Conservation (phyloP, 2,329 filamentous ascomycete species). For the Cyclaneusma minus region DNA sequence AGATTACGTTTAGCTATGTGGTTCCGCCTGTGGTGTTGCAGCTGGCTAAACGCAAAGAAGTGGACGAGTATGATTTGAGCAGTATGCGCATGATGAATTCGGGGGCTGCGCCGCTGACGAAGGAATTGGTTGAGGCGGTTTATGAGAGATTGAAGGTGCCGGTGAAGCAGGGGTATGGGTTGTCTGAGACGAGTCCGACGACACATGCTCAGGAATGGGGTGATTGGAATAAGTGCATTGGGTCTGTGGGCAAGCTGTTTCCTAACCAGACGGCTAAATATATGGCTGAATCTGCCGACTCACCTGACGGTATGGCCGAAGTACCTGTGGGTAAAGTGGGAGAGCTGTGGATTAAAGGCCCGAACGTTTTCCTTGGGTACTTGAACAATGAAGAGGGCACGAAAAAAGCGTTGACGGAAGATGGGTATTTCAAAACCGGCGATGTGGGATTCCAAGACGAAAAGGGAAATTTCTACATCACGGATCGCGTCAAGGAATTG, state of each 20-base stretch:
- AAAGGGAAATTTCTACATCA: slow-evolving; percentile 76
- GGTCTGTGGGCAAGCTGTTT: slow-evolving; percentile 61
- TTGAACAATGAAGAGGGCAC: slow-evolving; percentile 59
- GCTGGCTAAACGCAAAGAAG: slow-evolving; percentile 62
- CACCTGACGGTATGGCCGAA: slow-evolving; percentile 34
- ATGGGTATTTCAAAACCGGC: slow-evolving; percentile 83
- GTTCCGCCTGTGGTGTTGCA: slow-evolving; percentile 73
- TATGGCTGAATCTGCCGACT: slow-evolving; percentile 51
- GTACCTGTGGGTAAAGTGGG: slow-evolving; percentile 47
- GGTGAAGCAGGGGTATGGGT: slow-evolving; percentile 85
- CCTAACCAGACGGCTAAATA: slow-evolving; percentile 73
- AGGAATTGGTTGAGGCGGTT: slow-evolving; percentile 62
- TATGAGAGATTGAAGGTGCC: slow-evolving; percentile 60
- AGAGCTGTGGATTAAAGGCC: slow-evolving; percentile 66
- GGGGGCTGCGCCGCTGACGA: slow-evolving; percentile 71
- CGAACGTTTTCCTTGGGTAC: slow-evolving; percentile 70
- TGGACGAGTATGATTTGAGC: slow-evolving; percentile 68
- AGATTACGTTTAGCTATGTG: slow-evolving; percentile 65
- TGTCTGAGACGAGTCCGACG: slow-evolving; percentile 73
- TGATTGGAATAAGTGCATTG: slow-evolving; percentile 63
- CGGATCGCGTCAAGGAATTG: slow-evolving; percentile 63
- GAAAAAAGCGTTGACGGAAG: slow-evolving; percentile 51
- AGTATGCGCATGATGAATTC: slow-evolving; percentile 72
- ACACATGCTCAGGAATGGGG: slow-evolving; percentile 60
- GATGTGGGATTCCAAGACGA: slow-evolving; percentile 70